Percentiles rank a stretch among this genome's conserved stretches.
These are phyloP conservation scores for Croton laevigatus DNA, from an alignment of 441 rosid species.

Conservation along the genomic window DNA sequence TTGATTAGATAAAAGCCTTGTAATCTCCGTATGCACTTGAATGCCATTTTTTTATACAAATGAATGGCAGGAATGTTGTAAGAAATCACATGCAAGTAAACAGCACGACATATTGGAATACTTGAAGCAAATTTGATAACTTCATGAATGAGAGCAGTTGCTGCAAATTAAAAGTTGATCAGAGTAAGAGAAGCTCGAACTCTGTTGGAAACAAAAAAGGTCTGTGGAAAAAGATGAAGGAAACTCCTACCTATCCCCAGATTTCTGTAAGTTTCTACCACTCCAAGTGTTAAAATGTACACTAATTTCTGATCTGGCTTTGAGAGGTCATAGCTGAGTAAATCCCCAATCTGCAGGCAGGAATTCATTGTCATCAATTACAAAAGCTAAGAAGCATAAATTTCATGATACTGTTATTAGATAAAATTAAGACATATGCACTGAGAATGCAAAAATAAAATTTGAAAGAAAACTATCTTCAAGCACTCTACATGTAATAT, in stretches of 20 bases:
- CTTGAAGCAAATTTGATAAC: slow-evolving; percentile 70
- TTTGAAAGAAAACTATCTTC: background rate
- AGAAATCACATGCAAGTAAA: slow-evolving; percentile 92
- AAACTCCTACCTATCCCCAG: slow-evolving; percentile 67
- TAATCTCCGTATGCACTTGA: slow-evolving; percentile 68
- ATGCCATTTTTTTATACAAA: slow-evolving; percentile 85
- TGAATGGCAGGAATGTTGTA: slow-evolving; percentile 86
- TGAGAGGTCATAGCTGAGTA: slow-evolving; percentile 58
- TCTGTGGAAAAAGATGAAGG: background rate
- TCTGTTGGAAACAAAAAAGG: slow-evolving; percentile 8
- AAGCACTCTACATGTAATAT: background rate
- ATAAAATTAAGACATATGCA: background rate
- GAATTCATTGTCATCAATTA: background rate
- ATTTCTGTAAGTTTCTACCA: slow-evolving; percentile 69
- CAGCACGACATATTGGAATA: slow-evolving; percentile 69
- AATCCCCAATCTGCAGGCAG: slow-evolving; percentile 68
- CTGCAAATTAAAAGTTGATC: slow-evolving; percentile 40
- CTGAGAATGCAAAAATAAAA: background rate
- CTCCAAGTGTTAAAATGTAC: slow-evolving; percentile 87
- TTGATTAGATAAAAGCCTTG: slow-evolving; percentile 80
- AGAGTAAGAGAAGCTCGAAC: background rate
- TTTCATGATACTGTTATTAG: too few relatives aligned
- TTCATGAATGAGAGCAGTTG: slow-evolving; percentile 65
- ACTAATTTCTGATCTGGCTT: slow-evolving; percentile 71
- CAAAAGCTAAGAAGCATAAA: background rate